Base-by-base conservation (phyloP, 805 yeast genomes). In the Trichomonascus vanleenenianus region DNA sequence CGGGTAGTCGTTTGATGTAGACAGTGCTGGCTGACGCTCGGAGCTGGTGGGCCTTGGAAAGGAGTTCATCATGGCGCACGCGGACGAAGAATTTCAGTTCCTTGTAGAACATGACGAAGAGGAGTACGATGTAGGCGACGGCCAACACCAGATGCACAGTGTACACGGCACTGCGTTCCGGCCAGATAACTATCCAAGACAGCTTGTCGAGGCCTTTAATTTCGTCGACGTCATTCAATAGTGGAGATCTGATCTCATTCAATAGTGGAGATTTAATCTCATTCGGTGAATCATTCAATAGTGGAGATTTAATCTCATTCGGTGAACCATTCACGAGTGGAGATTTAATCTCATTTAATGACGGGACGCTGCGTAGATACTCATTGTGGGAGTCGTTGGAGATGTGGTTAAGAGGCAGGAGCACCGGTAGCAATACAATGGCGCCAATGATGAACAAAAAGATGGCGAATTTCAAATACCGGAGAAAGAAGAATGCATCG, bases 401-500 rank as follows among this genome's bases (percentile, higher is more conserved):
- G 1, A 68, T 62, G 40, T 65, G 59, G 59, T 86, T 86, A 1
- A 85, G 65, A 0, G 93, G 89, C 2, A 84, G 54, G 30, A 87
- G 63, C 0, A 83, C 63, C 0, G 85, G 74, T 22, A 83, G 62
- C 45, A 78, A 75, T 9, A 82, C 48, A 0, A 74, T 43, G 0
- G 85, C 80, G 18, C 82, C 59, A 0, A 72, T 69, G 1, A 66
- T 53, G 55, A 81, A 82, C 39, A 81, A 67, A 1, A 73, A 49
- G 30, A 77, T 56, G 9, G 83, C 56, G 3, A 81, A 63, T 41
- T 67, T 60, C 39, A 86, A 56, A 54, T 74, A 85, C 42, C 95
- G 61, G 2, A 85, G 55, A 51, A 85, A 81, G 56, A 82, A 80
- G 58, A 82, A 85, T 0, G 88, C 79, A 60, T 87, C 96, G 6